Evolutionary conservation across 129 eudicot genomes (phyloP).

Genomic region (Escallonia rubra): DNA sequence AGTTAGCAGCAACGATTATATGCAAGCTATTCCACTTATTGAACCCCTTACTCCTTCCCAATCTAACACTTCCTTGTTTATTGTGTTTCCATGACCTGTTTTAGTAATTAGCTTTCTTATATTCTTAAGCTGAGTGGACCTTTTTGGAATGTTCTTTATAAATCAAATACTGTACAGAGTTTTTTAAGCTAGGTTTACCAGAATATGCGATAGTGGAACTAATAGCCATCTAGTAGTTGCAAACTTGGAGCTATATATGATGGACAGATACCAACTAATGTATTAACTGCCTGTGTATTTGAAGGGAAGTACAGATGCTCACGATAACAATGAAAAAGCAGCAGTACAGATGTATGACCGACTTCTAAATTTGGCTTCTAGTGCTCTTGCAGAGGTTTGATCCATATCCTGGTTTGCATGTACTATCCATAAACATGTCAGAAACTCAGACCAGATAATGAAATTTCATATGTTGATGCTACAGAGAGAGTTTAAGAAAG

Average conservation of each 20-base stretch:
- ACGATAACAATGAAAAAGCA: conserved; percentile 21
- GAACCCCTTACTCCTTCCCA: not conserved
- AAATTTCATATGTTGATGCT: not conserved
- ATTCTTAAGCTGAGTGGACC: not conserved
- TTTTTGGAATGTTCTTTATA: no score
- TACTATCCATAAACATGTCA: not conserved
- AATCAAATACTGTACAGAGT: no score
- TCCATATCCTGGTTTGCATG: conserved; percentile 1
- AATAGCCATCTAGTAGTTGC: no score
- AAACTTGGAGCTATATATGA: no score
- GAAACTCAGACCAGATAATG: not conserved
- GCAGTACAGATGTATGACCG: conserved; percentile 69
- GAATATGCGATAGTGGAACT: no score
- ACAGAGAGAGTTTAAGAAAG: conserved; percentile 54
- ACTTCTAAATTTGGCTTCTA: conserved; percentile 64
- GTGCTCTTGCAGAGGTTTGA: conserved; percentile 77
- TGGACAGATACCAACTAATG: conserved; percentile 6
- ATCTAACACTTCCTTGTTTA: not conserved
- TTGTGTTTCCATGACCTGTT: not conserved
- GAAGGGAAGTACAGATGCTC: conserved; percentile 27
- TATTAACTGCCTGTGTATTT: conserved; percentile 2
- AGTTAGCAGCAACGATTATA: no score
- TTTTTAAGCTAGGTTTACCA: no score
- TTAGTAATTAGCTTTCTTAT: conserved; percentile 1
- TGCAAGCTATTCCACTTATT: not conserved